A percentile compares a stretch with the other conserved stretches of the same genome.
Conservation (phyloP, 129 eudicot genomes). For the Centella asiatica region DNA sequence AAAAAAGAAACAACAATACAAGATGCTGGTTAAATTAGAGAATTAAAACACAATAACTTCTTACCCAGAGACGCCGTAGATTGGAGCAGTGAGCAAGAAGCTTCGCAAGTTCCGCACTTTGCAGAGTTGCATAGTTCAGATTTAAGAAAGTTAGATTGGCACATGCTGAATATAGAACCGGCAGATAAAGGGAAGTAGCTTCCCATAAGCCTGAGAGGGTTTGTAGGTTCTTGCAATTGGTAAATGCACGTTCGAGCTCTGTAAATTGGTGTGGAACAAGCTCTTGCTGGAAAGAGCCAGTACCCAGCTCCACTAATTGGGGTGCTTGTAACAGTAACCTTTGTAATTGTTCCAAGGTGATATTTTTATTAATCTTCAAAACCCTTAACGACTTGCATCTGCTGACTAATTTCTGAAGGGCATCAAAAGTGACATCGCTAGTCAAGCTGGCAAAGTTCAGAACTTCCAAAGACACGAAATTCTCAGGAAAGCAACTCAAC, state of each 20-base stretch:
- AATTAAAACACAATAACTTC: slow-evolving; percentile 12
- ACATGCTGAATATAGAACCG: slow-evolving; percentile 47
- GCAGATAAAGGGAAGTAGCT: slow-evolving; percentile 41
- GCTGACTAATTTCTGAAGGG: slow-evolving; percentile 59
- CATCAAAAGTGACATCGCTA: slow-evolving; percentile 56
- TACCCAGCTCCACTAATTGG: slow-evolving; percentile 57
- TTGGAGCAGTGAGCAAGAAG: slow-evolving; percentile 53
- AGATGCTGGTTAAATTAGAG: no score
- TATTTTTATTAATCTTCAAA: slow-evolving; percentile 49
- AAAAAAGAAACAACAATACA: no score
- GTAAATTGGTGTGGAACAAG: slow-evolving; percentile 24
- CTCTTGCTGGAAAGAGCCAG: slow-evolving; percentile 69
- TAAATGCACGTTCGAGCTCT: slow-evolving; percentile 35
- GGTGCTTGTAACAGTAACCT: slow-evolving; percentile 54
- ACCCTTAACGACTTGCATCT: slow-evolving; percentile 58
- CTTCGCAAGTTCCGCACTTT: slow-evolving; percentile 45
- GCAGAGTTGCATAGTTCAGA: slow-evolving; percentile 48
- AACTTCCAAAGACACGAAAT: slow-evolving; percentile 42
- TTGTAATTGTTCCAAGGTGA: slow-evolving; percentile 43
- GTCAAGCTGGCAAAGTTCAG: slow-evolving; percentile 59
- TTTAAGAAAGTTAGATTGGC: slow-evolving; percentile 53
- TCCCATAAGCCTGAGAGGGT: slow-evolving; percentile 73
- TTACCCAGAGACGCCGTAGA: slow-evolving; percentile 85
- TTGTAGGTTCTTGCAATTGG: slow-evolving; percentile 32
- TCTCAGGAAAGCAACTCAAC: slow-evolving; percentile 75